These are phyloP conservation scores for Chenopodium berlandieri DNA, from an alignment of 148 eudicot genomes.

Conservation along the genomic window DNA sequence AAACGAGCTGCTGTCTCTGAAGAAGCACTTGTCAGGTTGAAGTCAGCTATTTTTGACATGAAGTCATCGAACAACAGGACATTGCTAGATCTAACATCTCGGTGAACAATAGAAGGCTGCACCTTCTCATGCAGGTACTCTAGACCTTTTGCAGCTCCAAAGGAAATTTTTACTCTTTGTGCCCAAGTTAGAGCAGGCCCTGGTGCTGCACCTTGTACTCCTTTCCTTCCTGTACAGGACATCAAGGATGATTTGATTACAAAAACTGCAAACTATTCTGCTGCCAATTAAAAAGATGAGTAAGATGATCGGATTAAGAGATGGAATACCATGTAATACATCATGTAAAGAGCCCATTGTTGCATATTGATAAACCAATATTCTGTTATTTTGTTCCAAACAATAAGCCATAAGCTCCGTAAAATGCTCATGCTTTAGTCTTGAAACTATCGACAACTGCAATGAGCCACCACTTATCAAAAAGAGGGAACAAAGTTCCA, in stretches of 20 bases:
- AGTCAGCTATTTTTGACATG: constrained; percentile 64
- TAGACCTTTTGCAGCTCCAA: constrained; percentile 72
- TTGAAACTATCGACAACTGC: constrained; percentile 71
- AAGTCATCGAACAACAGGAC: constrained; percentile 66
- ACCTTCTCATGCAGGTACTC: constrained; percentile 74
- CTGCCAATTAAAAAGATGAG: background rate
- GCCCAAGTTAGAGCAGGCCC: constrained; percentile 68
- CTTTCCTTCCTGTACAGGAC: constrained; percentile 42
- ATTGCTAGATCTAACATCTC: constrained; percentile 78
- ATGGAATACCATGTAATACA: constrained; percentile 61
- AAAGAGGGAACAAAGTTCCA: background rate
- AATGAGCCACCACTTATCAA: constrained; percentile 6
- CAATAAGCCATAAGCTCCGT: constrained; percentile 61
- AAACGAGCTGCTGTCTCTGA: constrained; percentile 77
- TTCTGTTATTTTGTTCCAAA: constrained; percentile 56
- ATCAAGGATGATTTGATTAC: background rate
- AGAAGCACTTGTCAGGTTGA: constrained; percentile 56
- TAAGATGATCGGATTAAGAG: background rate
- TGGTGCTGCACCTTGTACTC: constrained; percentile 78
- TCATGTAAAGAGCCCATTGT: constrained; percentile 79
- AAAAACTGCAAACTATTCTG: background rate
- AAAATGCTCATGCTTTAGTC: constrained; percentile 74
- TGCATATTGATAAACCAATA: constrained; percentile 69
- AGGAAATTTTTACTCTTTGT: constrained; percentile 66
- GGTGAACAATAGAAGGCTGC: constrained; percentile 71